A percentile compares a stretch with the other conserved stretches of the same genome.
phyloP scores from a whole-genome alignment of 2,329 filamentous ascomycete species.

The Talaromyces sp. region DNA sequence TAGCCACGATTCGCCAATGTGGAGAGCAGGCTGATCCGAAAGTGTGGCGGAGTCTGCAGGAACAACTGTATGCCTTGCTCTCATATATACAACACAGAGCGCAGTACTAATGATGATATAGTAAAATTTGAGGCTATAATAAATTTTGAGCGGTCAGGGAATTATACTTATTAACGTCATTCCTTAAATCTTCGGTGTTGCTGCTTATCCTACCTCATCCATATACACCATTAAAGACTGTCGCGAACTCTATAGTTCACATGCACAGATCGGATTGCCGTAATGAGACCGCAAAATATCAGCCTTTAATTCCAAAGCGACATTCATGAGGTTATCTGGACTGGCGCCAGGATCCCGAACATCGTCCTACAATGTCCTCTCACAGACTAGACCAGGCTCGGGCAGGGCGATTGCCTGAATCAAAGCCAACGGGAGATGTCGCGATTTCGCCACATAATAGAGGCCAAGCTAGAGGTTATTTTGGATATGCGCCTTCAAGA shows the following conservation, averaged over 20 bases:
- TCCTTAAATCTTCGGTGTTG: neutral
- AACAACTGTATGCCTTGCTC: constrained; percentile 15
- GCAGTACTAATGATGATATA: constrained; percentile 3
- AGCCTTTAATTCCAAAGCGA: neutral
- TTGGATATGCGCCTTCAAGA: constrained; percentile 24
- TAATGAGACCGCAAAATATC: constrained; percentile 28
- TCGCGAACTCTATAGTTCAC: constrained; percentile 9
- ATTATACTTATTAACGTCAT: constrained; percentile 9
- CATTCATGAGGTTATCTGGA: constrained; percentile 23
- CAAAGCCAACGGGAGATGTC: constrained; percentile 25
- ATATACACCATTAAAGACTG: neutral
- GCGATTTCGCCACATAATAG: constrained; percentile 25
- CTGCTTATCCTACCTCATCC: neutral
- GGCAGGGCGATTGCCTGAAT: constrained; percentile 30
- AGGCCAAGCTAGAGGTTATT: constrained; percentile 21
- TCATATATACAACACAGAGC: constrained; percentile 1
- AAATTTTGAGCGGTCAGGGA: constrained; percentile 2
- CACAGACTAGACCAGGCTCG: constrained; percentile 32
- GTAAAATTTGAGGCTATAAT: constrained; percentile 1
- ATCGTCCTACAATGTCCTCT: constrained; percentile 37
- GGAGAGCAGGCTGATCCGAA: constrained; percentile 25
- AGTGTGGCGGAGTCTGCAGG: constrained; percentile 37
- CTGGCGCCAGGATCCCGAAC: constrained; percentile 27
- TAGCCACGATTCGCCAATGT: constrained; percentile 18
- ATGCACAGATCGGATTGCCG: constrained; percentile 23